Conservation (phyloP, 768 basidiomycete genomes). For the Tylopilus sp. region DNA sequence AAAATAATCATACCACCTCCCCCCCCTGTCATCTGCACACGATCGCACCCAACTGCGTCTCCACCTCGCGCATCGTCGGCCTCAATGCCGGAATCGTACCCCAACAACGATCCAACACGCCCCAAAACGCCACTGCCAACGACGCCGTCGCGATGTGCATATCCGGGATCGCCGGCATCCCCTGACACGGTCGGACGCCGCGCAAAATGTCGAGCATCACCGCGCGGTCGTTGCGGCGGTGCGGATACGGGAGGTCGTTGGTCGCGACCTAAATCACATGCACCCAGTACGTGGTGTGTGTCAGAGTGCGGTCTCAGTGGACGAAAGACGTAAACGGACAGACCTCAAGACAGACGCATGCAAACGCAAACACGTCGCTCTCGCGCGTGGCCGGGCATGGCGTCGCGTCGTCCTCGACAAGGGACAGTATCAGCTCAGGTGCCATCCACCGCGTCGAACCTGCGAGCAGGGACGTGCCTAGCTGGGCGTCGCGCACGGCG, state of each 20-base stretch:
- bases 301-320: no score
- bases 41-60: conserved; percentile 9
- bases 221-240: conserved; percentile 52
- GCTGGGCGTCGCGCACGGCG: conserved; percentile 19
- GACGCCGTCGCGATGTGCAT: conserved; percentile 10
- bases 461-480: conserved; percentile 31
- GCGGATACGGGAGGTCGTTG: conserved; percentile 48
- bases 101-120: conserved; percentile 47
- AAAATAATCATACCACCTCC: no score
- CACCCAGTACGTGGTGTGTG: no score
- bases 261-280: conserved; percentile 56
- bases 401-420: conserved; percentile 43
- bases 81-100: conserved; percentile 32
- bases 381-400: conserved; percentile 45
- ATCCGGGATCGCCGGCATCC: conserved; percentile 20
- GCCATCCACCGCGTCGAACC: conserved; percentile 43
- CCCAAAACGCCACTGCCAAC: conserved; percentile 40
- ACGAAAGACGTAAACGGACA: background rate
- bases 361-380: conserved; percentile 62
- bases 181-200: conserved; percentile 45
- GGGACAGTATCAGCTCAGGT: conserved; percentile 51
- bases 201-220: conserved; percentile 54
- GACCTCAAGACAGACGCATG: conserved; percentile 58
- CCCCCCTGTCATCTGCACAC: background rate
- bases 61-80: conserved; percentile 43